Evolutionary conservation across 371 early-diverging fungal genomes (phyloP).

Genomic region (Fennellomyces sp.): DNA sequence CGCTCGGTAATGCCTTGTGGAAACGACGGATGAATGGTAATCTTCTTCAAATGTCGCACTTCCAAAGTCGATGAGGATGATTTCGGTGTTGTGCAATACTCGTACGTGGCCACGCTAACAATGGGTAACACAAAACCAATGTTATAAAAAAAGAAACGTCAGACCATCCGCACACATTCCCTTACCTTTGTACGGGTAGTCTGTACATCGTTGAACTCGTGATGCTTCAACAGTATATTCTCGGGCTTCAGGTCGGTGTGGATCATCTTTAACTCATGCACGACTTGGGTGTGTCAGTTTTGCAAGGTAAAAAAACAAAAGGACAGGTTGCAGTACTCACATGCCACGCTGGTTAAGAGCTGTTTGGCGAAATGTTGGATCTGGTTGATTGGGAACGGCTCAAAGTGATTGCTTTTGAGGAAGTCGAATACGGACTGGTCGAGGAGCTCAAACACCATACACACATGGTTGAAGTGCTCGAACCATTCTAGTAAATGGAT

Average conservation of each 20-base stretch:
- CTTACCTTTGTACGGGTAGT: slow-evolving; percentile 13
- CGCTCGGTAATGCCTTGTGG: slow-evolving; percentile 96
- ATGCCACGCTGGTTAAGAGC: slow-evolving; percentile 75
- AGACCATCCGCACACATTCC: not conserved
- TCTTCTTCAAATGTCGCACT: slow-evolving; percentile 92
- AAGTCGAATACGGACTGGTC: slow-evolving; percentile 92
- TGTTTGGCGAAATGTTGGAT: slow-evolving; percentile 86
- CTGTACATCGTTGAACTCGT: slow-evolving; percentile 2
- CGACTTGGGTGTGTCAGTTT: too few relatives aligned
- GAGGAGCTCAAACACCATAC: slow-evolving; percentile 96
- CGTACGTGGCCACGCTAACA: slow-evolving; percentile 7
- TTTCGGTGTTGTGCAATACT: slow-evolving; percentile 70
- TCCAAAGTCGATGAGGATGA: slow-evolving; percentile 94
- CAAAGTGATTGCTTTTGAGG: slow-evolving; percentile 87
- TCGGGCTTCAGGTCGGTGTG: slow-evolving; percentile 97
- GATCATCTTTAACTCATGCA: slow-evolving; percentile 77
- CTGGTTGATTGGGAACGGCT: slow-evolving; percentile 87
- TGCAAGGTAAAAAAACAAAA: slow-evolving; percentile 5
- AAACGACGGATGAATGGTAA: slow-evolving; percentile 87
- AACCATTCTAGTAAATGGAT: slow-evolving; percentile 83
- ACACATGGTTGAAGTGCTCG: slow-evolving; percentile 90
- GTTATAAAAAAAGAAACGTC: not conserved
- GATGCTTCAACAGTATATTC: slow-evolving; percentile 78
- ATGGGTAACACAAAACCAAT: too few relatives aligned
- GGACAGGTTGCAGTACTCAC: slow-evolving; percentile 37